Conservation (phyloP, 192 early-diverging fungal genomes). For the Backusella sp. region DNA sequence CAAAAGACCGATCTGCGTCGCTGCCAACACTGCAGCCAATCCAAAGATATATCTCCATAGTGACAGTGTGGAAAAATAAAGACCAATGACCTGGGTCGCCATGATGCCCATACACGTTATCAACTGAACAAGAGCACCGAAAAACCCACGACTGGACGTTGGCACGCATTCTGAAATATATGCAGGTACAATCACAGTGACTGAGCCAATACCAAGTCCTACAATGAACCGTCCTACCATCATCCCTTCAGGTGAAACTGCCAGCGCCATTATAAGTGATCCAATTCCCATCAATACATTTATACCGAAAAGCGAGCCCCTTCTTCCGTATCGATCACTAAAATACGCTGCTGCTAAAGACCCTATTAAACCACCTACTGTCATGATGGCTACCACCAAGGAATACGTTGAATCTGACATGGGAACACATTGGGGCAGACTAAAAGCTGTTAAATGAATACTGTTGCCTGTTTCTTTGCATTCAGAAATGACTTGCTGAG, state of each 20-base stretch:
- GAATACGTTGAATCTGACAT: conserved; percentile 65
- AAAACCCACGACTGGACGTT: conserved; percentile 60
- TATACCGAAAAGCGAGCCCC: conserved; percentile 62
- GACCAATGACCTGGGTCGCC: conserved; percentile 65
- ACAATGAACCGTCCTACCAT: conserved; percentile 67
- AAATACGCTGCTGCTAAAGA: conserved; percentile 64
- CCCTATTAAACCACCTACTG: conserved; percentile 75
- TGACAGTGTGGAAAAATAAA: conserved; percentile 56
- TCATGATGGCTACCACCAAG: conserved; percentile 55
- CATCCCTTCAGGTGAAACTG: conserved; percentile 48
- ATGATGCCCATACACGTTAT: conserved; percentile 83
- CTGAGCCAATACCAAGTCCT: conserved; percentile 77
- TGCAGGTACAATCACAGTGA: conserved; percentile 75
- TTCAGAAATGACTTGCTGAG: conserved; percentile 52
- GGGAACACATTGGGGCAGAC: conserved; percentile 64
- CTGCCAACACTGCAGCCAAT: conserved; percentile 52
- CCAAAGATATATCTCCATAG: conserved; percentile 77
- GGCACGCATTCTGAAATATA: conserved; percentile 82
- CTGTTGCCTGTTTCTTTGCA: conserved; percentile 10
- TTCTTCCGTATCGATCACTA: conserved; percentile 69
- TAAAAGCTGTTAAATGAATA: background rate
- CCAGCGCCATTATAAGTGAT: conserved; percentile 59
- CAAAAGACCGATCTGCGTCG: conserved; percentile 66
- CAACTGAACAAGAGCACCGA: conserved; percentile 85
- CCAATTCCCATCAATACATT: conserved; percentile 65